A percentile compares a stretch with the other conserved stretches of the same genome.
Evolutionary conservation across 179 eudicot genomes (phyloP).

Genomic region (Corrigiola litoralis): DNA sequence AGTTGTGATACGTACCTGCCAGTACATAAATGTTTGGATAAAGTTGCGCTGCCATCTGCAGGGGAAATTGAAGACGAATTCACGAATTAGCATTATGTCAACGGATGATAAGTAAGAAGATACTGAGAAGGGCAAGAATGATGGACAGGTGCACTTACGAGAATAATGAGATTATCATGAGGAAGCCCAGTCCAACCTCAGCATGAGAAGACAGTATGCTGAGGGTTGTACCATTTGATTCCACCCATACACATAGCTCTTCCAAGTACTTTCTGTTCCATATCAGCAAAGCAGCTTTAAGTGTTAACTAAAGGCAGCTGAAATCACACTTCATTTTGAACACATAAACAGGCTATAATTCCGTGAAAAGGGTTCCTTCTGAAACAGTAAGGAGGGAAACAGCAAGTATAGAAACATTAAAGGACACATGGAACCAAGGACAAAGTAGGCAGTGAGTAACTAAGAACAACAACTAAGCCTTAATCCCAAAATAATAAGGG

Average conservation of each 20-base stretch:
- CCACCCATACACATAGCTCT: constrained; percentile 92
- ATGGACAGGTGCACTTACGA: constrained; percentile 56
- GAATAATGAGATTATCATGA: constrained; percentile 68
- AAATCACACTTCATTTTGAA: neutral
- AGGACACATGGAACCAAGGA: too few relatives aligned
- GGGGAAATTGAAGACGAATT: constrained; percentile 3
- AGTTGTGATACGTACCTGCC: constrained; percentile 61
- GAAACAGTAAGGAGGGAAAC: too few relatives aligned
- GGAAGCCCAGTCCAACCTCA: constrained; percentile 94
- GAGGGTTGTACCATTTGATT: constrained; percentile 82
- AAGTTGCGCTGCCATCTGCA: constrained; percentile 98
- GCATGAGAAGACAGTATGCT: constrained; percentile 89
- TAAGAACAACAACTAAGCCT: too few relatives aligned
- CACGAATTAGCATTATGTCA: neutral
- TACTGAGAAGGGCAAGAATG: neutral
- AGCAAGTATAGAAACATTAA: too few relatives aligned
- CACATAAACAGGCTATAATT: too few relatives aligned
- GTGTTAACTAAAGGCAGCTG: neutral
- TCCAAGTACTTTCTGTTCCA: constrained; percentile 88
- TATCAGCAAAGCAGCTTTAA: constrained; percentile 2
- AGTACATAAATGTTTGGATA: constrained; percentile 84
- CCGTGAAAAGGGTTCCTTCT: too few relatives aligned
- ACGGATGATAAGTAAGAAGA: neutral
- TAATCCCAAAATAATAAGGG: neutral
- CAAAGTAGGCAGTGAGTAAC: too few relatives aligned